Evolutionary conservation across 805 yeast species (phyloP).

Genomic region (Brettanomyces custersianus): DNA sequence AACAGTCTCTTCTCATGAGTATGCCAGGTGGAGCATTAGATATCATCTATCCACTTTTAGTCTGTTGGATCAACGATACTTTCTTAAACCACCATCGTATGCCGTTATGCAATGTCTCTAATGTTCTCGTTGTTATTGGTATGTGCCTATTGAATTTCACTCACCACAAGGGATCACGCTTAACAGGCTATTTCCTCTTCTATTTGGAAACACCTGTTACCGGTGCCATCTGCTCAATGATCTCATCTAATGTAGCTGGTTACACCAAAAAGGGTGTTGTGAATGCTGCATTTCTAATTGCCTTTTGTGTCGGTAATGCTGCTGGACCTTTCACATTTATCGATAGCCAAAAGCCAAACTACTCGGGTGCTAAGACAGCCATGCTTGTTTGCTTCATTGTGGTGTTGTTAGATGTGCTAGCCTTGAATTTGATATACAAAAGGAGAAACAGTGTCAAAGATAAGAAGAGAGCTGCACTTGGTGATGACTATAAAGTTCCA

Average conservation of each 20-base stretch:
- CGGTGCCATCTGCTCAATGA: slow-evolving; percentile 7
- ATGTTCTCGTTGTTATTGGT: slow-evolving; percentile 18
- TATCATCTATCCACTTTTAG: slow-evolving; percentile 8
- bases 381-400: slow-evolving; percentile 33
- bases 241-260: slow-evolving; percentile 44
- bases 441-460: slow-evolving; percentile 6
- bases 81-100: slow-evolving; percentile 10
- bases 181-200: slow-evolving; percentile 16
- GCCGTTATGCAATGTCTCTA: slow-evolving; percentile 13
- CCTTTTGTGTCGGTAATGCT: slow-evolving; percentile 56
- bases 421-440: slow-evolving; percentile 5
- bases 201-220: slow-evolving; percentile 8
- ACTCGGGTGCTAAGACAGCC: slow-evolving; percentile 44
- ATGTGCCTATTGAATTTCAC: slow-evolving; percentile 26
- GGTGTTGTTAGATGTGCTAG: no score
- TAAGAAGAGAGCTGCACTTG: slow-evolving; percentile 5
- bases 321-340: slow-evolving; percentile 69
- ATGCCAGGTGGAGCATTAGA: slow-evolving; percentile 15
- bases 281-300: slow-evolving; percentile 47
- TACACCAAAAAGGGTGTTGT: slow-evolving; percentile 58
- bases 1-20: slow-evolving; percentile 8
- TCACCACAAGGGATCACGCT: slow-evolving; percentile 12
- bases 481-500: slow-evolving; percentile 8
- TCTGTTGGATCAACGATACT: slow-evolving; percentile 3
- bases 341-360: slow-evolving; percentile 43